These are phyloP conservation scores for Cladophialophora yegresii DNA, from an alignment of 2,329 filamentous ascomycete species.

Conservation along the genomic window DNA sequence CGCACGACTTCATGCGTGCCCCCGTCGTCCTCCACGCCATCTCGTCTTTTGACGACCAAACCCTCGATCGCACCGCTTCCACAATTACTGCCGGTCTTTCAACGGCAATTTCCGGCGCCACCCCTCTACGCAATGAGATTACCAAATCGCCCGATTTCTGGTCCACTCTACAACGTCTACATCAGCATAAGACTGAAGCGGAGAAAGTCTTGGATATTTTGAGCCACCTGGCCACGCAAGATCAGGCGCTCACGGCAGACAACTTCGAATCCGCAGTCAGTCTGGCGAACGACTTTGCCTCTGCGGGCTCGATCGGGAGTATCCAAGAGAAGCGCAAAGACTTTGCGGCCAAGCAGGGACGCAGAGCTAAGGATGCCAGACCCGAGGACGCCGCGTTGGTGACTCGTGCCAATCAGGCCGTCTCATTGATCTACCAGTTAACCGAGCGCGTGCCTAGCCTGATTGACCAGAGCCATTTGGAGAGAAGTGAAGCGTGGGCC, in stretches of 20 bases:
- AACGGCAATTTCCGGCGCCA: conserved; percentile 75
- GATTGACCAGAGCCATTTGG: conserved; percentile 90
- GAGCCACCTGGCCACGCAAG: conserved; percentile 64
- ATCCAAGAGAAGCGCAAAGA: conserved; percentile 36
- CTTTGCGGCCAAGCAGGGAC: conserved; percentile 34
- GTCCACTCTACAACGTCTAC: conserved; percentile 79
- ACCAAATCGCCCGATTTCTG: conserved; percentile 98
- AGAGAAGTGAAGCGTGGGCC: conserved; percentile 88
- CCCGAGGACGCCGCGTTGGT: conserved; percentile 70
- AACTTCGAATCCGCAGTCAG: conserved; percentile 89
- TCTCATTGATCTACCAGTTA: conserved; percentile 78
- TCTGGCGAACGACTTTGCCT: conserved; percentile 86
- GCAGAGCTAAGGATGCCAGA: conserved; percentile 32
- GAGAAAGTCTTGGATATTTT: conserved; percentile 83
- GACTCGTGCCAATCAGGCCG: conserved; percentile 74
- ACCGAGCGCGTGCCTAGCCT: conserved; percentile 79
- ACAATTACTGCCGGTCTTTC: conserved; percentile 77
- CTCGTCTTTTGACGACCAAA: conserved; percentile 78
- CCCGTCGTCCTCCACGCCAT: conserved; percentile 90
- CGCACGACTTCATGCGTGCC: conserved; percentile 86
- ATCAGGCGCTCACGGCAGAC: conserved; percentile 85
- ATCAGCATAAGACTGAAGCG: conserved; percentile 68
- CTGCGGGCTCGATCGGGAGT: conserved; percentile 66
- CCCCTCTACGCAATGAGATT: conserved; percentile 81
- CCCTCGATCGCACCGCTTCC: conserved; percentile 72